These are phyloP conservation scores for Astrothelium macrocarpum DNA, from an alignment of 495 filamentous ascomycete genomes.

Conservation along the genomic window DNA sequence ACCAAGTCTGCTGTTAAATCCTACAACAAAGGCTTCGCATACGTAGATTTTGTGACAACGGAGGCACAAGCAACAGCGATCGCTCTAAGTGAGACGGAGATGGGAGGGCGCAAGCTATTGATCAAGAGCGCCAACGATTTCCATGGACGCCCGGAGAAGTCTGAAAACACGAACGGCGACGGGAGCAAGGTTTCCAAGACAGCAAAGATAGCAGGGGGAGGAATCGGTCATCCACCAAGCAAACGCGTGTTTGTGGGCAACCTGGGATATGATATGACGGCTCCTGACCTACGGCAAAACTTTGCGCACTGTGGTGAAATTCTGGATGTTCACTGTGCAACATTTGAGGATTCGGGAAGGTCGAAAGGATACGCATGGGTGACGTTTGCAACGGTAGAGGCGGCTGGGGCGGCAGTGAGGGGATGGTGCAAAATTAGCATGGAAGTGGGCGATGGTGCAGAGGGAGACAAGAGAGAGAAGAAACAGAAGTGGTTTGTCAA, in stretches of 20 bases:
- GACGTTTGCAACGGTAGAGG: conserved; percentile 68
- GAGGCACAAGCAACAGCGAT: conserved; percentile 62
- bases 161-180: conserved; percentile 26
- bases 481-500: conserved; percentile 74
- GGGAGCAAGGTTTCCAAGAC: conserved; percentile 30
- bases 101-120: conserved; percentile 65
- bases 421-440: conserved; percentile 58
- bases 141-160: conserved; percentile 59
- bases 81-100: conserved; percentile 66
- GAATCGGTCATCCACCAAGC: conserved; percentile 48
- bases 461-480: conserved; percentile 29
- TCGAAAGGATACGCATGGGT: conserved; percentile 98
- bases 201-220: conserved; percentile 7
- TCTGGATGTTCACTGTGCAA: conserved; percentile 71
- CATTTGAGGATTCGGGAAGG: conserved; percentile 93
- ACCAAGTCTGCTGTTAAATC: conserved; percentile 16
- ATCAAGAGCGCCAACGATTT: conserved; percentile 88
- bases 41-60: conserved; percentile 75
- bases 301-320: conserved; percentile 77
- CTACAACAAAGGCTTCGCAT: conserved; percentile 84
- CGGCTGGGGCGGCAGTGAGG: conserved; percentile 66
- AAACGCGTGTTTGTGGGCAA: conserved; percentile 89
- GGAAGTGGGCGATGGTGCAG: conserved; percentile 40
- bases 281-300: conserved; percentile 66
- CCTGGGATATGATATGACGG: conserved; percentile 72